These are phyloP conservation scores for Leucogyrophana mollusca DNA, from an alignment of 768 basidiomycete genomes.

Conservation along the genomic window DNA sequence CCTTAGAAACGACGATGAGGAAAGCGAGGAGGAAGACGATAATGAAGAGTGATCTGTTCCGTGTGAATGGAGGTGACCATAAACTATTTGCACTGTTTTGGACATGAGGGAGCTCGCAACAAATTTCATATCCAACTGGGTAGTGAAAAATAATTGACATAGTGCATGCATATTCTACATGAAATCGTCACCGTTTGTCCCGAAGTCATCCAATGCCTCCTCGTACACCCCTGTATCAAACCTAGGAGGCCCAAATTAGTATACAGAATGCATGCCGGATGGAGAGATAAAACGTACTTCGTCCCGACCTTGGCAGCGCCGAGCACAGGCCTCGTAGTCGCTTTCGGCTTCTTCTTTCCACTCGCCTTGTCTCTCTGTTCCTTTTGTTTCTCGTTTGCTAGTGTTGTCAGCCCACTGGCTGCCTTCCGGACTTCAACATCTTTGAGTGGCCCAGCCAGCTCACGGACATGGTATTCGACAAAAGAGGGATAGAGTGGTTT, in stretches of 20 bases:
- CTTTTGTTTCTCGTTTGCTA: constrained; percentile 95
- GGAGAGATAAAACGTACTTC: constrained; percentile 43
- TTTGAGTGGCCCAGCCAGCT: constrained; percentile 72
- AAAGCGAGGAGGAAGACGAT: constrained; percentile 50
- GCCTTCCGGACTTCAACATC: constrained; percentile 93
- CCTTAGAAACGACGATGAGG: constrained; percentile 69
- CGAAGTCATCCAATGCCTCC: constrained; percentile 89
- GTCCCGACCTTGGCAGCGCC: constrained; percentile 68
- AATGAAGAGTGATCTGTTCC: constrained; percentile 21
- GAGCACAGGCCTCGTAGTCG: constrained; percentile 67
- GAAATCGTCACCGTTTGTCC: constrained; percentile 74
- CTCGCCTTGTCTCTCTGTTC: constrained; percentile 81
- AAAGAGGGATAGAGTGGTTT: constrained; percentile 85
- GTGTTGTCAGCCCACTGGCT: constrained; percentile 76
- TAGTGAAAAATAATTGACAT: too few relatives aligned
- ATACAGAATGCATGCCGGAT: constrained; percentile 1
- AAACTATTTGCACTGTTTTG: too few relatives aligned
- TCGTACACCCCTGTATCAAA: constrained; percentile 82
- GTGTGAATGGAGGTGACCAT: too few relatives aligned
- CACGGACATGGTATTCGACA: constrained; percentile 79
- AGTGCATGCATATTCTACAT: constrained; percentile 60
- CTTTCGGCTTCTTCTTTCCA: constrained; percentile 88
- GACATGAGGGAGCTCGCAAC: too few relatives aligned
- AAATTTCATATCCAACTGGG: too few relatives aligned
- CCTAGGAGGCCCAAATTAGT: constrained; percentile 37